These are phyloP conservation scores for Exophiala bonariae DNA, from an alignment of 2,329 filamentous ascomycete species.

Conservation along the genomic window DNA sequence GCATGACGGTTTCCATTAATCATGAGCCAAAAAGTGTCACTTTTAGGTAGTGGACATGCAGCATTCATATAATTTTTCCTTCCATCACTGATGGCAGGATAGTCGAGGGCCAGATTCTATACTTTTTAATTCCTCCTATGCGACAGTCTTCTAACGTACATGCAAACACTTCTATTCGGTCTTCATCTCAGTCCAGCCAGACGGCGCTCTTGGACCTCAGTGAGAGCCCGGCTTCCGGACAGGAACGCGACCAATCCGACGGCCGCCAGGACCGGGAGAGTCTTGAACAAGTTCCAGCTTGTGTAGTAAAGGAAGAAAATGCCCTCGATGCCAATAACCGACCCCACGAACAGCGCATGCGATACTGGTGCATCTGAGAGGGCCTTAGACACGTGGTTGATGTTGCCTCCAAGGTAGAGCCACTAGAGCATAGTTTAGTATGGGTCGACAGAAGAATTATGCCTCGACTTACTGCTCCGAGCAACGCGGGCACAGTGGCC, in stretches of 20 bases:
- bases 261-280: constrained; percentile 69
- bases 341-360: constrained; percentile 82
- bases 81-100: neutral
- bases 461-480: constrained; percentile 61
- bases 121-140: neutral
- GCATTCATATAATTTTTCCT: too few relatives aligned
- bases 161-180: neutral
- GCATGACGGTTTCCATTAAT: too few relatives aligned
- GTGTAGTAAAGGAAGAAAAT: constrained; percentile 96
- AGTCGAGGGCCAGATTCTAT: neutral
- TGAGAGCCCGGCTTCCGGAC: constrained; percentile 84
- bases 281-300: constrained; percentile 88
- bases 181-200: constrained; percentile 66
- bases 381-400: constrained; percentile 74
- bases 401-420: constrained; percentile 78
- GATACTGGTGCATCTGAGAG: constrained; percentile 74
- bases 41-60: too few relatives aligned
- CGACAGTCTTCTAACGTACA: too few relatives aligned
- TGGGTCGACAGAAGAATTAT: constrained; percentile 10
- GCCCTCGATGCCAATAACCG: constrained; percentile 81
- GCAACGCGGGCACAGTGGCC: constrained; percentile 71
- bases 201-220: constrained; percentile 87
- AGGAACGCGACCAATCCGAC: constrained; percentile 74
- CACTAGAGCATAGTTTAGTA: constrained; percentile 56
- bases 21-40: too few relatives aligned